Evolutionary conservation across 129 eudicot species (phyloP), one percentile per base, ranked within the genome.

Genomic region (Lactuca sativa): DNA sequence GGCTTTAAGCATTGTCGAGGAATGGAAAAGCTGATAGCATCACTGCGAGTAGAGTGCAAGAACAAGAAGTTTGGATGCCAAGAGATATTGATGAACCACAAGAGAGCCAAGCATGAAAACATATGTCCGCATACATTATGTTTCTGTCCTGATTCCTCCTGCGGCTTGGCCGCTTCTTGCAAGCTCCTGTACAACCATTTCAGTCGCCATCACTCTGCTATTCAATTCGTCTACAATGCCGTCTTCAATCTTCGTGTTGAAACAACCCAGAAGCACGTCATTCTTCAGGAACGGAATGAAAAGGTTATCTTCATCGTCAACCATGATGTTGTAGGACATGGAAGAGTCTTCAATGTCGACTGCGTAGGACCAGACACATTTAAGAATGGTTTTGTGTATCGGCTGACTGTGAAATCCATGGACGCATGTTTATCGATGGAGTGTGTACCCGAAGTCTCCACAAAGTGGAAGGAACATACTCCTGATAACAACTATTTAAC

Each of bases 1-100:
- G 87, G 85, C 17, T 74, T 66, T 70, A 89, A 69, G 49, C 85
- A 87, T 9, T 86, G 91, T 62, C 72, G 91, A 53, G 89, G 82
- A 25, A 76, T 89, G 16, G 92, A 89, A 72, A 86, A 86, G 79
- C 80, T 89, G 14, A 41, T 83, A 1, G 96, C 83, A 60, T 83
- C 96, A 1, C 60, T 83, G 9, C 70, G 43, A 75, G 21, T 80
- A 4, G 38, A 72, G 1, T 88, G 95, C 59, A n/a, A 37, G 18
- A 74, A 85, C 58, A 18, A 31, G 21, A 64, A 15, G 56, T 72
- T 78, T 68, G 90, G 86, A 3, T 88, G 95, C 75, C 58, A 40
- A 48, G 82, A 85, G 49, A 68, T 18, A n/a, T 32, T 89, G 48
- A 44, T 2, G 32, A 81, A 83, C 80, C 65, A 76, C 38, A 56